Base-by-base conservation (phyloP, 345 rosid species). In the Pugionium cornutum region DNA sequence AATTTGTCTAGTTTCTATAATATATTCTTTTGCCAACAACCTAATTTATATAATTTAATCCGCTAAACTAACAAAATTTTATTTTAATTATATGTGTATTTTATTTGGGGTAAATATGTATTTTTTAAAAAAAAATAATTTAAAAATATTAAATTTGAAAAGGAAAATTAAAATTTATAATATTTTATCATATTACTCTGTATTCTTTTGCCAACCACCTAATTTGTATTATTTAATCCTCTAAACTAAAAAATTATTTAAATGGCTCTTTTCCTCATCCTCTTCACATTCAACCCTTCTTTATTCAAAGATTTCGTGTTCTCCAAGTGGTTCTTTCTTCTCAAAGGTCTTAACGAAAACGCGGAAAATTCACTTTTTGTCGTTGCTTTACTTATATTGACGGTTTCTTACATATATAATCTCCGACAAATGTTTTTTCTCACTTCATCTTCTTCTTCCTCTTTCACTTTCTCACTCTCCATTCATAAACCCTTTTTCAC, bases 261-360 rank as follows among this genome's bases (percentile, higher is more conserved):
- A 69, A 39, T 35, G 53, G 6, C n/a, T 54, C 45, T 54, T 56
- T 64, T 33, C 27, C 32, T 56, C 40, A 39, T 41, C 59, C 32
- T 48, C 59, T 72, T 72, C 76, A 50, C 66, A 57, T 52, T 66
- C 6, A 58, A 64, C 54, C 9, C 35, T 58, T 55, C 32, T 5
- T 5, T 26, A 29, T 58, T 28, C 1, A 43, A 9, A 18, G 63
- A 58, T 74, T 74, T 37, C 74, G 54, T 74, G 72, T 67, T 45
- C 27, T 61, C 77, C 72, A 73, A 73, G 72, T 66, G 67, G 72
- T 73, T 73, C 76, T 67, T 62, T 54, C 77, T 74, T 74, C 68
- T 59, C 43, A 65, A 73, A 70, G 55, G 67, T 50, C 60, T 40
- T 50, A 56, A 47, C 53, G 4, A 44, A 53, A 64, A 62, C 76